Evolutionary conservation across 225 moss, liverwort and hornwort genomes (phyloP).

Genomic region (Sphagnum contortum): DNA sequence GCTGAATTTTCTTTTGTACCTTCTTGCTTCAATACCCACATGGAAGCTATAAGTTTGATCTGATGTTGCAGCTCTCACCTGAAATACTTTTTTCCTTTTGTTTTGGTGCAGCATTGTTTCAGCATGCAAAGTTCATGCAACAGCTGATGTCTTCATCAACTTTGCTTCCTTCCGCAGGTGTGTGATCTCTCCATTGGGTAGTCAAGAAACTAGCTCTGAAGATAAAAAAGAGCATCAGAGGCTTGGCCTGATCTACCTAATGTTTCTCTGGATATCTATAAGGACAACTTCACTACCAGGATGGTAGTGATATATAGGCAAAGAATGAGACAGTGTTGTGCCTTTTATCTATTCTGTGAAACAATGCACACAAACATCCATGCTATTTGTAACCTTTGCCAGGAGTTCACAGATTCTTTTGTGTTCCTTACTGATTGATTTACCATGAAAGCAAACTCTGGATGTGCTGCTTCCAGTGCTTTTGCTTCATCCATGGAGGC

Average conservation of each 20-base stretch:
- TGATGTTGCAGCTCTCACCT: neutral
- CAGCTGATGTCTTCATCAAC: conserved; percentile 98
- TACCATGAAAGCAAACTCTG: too few species aligned
- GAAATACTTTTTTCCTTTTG: neutral
- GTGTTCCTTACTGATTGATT: too few species aligned
- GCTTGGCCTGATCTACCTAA: too few species aligned
- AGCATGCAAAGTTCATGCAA: conserved; percentile 75
- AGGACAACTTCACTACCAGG: neutral
- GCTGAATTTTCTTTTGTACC: neutral
- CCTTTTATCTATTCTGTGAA: too few species aligned
- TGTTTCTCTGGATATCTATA: too few species aligned
- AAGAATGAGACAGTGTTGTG: too few species aligned
- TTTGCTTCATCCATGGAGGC: conserved; percentile 91
- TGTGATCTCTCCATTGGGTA: too few species aligned
- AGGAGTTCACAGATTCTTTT: too few species aligned
- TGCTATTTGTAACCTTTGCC: too few species aligned
- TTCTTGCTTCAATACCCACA: neutral
- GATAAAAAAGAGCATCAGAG: too few species aligned
- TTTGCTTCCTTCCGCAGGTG: conserved; percentile 80
- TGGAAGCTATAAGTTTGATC: neutral
- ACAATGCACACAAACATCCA: too few species aligned
- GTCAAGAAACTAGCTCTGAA: neutral
- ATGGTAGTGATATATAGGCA: neutral
- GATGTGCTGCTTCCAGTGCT: conserved; percentile 29
- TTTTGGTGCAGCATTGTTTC: conserved; percentile 34